Evolutionary conservation across 2,329 filamentous ascomycete genomes (phyloP).

Genomic region (Penicillium sp.): DNA sequence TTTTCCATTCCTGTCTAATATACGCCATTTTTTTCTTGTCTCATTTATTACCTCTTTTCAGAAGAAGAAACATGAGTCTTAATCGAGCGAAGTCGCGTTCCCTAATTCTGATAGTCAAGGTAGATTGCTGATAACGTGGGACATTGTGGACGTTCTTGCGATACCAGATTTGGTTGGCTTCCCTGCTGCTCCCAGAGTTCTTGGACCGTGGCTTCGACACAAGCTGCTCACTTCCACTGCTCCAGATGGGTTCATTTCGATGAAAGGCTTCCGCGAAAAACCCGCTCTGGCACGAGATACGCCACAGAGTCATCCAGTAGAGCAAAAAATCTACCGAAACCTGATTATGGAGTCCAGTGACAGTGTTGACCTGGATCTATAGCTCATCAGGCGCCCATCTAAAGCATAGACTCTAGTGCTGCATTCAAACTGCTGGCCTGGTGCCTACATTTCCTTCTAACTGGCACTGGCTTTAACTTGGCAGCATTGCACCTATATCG

Average conservation of each 20-base stretch:
- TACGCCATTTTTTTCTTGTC: neutral
- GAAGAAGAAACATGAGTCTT: too few species aligned
- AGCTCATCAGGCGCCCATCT: neutral
- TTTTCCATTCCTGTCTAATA: neutral
- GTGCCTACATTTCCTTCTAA: too few species aligned
- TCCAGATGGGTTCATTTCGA: neutral
- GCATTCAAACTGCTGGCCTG: too few species aligned
- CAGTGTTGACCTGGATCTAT: neutral
- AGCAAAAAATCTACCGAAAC: too few species aligned
- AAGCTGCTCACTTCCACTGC: neutral
- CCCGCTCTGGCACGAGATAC: neutral
- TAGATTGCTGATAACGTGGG: neutral
- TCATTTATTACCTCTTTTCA: neutral
- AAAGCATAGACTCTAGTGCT: neutral
- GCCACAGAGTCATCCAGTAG: too few species aligned
- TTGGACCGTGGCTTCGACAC: neutral
- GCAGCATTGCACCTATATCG: too few species aligned
- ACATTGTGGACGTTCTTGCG: neutral
- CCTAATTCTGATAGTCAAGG: neutral
- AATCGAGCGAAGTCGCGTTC: neutral
- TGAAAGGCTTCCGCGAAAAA: neutral
- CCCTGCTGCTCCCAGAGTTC: neutral
- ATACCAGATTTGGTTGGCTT: neutral
- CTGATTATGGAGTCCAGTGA: too few species aligned
- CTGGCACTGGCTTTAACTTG: too few species aligned